Conservation (phyloP, 1,139 yeast species). For the Scheffersomyces segobiensis region DNA sequence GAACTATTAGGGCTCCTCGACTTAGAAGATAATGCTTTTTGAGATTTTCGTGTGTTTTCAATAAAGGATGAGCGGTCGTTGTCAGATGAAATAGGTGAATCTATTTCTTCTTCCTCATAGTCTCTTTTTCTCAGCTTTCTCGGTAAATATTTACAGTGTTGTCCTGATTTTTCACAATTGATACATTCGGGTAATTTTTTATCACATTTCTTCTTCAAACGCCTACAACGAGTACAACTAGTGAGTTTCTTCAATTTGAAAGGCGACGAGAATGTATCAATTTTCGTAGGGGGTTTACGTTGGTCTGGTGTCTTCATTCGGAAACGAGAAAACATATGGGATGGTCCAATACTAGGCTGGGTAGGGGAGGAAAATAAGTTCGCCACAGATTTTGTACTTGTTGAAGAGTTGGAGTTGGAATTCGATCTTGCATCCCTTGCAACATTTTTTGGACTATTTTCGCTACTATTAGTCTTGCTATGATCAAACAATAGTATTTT, state of each 20-base stretch:
- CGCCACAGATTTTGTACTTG: background rate
- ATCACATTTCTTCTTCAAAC: conserved; percentile 51
- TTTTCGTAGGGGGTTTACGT: background rate
- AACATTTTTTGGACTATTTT: background rate
- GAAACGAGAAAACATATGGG: background rate
- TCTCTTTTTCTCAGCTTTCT: conserved; percentile 27
- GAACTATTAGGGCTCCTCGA: background rate
- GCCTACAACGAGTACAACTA: conserved; percentile 25
- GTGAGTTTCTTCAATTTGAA: background rate
- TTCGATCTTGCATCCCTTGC: background rate
- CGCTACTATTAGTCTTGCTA: background rate
- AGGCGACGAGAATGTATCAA: background rate
- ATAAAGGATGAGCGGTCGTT: background rate
- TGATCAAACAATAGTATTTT: background rate
- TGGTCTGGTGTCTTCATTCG: background rate
- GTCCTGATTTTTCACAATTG: conserved; percentile 41
- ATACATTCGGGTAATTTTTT: conserved; percentile 44
- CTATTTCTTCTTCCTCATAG: background rate
- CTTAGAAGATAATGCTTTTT: background rate
- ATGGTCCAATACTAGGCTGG: background rate
- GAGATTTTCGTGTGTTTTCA: background rate
- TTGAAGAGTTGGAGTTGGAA: background rate
- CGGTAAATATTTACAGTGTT: conserved; percentile 44
- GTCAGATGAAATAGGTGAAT: background rate
- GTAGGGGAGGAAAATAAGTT: background rate